Evolutionary conservation across 768 basidiomycete genomes (phyloP).

Genomic region (Mrakia hoshinonis): DNA sequence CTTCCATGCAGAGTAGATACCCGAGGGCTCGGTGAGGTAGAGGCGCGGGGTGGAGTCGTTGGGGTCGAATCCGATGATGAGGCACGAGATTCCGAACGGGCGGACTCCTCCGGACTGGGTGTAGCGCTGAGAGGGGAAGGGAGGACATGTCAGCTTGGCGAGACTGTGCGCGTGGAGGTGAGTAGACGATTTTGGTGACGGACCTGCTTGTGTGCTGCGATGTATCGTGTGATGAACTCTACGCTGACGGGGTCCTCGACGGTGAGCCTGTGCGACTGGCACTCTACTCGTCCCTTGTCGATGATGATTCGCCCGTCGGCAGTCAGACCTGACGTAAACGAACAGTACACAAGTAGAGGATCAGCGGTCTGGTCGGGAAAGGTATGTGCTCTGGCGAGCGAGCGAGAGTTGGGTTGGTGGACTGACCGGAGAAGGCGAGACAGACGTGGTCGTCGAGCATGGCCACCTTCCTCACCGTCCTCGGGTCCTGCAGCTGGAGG

Average conservation of each 20-base stretch:
- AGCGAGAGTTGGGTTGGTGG: conserved; percentile 17
- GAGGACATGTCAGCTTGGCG: neutral
- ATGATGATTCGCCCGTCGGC: conserved; percentile 96
- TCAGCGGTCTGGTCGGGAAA: too few relatives aligned
- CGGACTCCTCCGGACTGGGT: conserved; percentile 98
- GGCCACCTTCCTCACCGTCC: conserved; percentile 94
- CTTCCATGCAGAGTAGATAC: conserved; percentile 99
- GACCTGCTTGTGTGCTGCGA: conserved; percentile 98
- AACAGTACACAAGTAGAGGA: too few relatives aligned
- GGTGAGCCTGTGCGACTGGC: conserved; percentile 90
- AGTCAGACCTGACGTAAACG: conserved; percentile 62
- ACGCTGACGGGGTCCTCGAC: conserved; percentile 98
- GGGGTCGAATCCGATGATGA: conserved; percentile 95
- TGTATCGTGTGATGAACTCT: conserved; percentile 95
- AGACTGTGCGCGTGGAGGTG: too few relatives aligned
- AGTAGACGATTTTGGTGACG: conserved; percentile 27
- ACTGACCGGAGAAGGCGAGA: conserved; percentile 88
- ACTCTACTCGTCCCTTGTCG: conserved; percentile 95
- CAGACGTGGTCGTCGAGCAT: conserved; percentile 98
- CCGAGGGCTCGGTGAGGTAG: conserved; percentile 95
- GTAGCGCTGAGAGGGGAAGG: conserved; percentile 55
- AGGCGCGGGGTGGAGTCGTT: conserved; percentile 76
- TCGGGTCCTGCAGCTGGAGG: conserved; percentile 91
- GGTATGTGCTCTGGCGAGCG: neutral
- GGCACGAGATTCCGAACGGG: conserved; percentile 94